phyloP scores from a whole-genome alignment of 768 basidiomycete species.

The Rhizopogon rudus region DNA sequence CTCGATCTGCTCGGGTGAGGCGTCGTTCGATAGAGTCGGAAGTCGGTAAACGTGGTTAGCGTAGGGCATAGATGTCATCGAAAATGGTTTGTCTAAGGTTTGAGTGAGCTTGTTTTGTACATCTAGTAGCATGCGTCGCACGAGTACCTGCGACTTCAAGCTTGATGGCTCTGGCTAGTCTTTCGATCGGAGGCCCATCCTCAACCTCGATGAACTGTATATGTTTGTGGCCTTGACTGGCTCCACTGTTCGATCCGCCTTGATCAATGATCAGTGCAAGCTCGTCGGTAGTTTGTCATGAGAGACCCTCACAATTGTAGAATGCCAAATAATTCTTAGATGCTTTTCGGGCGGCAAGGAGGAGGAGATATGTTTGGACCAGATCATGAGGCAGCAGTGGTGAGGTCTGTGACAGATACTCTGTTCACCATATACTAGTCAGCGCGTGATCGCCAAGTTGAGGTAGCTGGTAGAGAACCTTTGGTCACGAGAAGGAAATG shows the following conservation, averaged over 20 bases:
- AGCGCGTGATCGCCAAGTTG: neutral
- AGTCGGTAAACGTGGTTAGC: constrained; percentile 72
- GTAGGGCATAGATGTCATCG: constrained; percentile 64
- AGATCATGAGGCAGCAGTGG: constrained; percentile 80
- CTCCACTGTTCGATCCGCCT: constrained; percentile 79
- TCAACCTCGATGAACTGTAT: constrained; percentile 77
- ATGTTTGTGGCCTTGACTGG: constrained; percentile 90
- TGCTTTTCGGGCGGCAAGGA: constrained; percentile 60
- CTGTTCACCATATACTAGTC: constrained; percentile 29
- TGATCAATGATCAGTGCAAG: neutral
- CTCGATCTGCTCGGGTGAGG: constrained; percentile 40
- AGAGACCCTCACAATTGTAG: constrained; percentile 71
- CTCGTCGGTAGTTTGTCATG: neutral
- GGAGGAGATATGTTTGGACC: constrained; percentile 67
- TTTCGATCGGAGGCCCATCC: constrained; percentile 73
- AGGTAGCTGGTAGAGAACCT: constrained; percentile 38
- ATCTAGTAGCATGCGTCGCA: constrained; percentile 3
- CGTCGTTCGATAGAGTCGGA: constrained; percentile 16
- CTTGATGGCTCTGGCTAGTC: constrained; percentile 49
- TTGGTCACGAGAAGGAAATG: constrained; percentile 89
- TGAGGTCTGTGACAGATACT: constrained; percentile 71
- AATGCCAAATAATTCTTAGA: constrained; percentile 71
- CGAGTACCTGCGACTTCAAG: constrained; percentile 55
- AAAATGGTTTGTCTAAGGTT: constrained; percentile 64
- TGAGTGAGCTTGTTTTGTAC: constrained; percentile 4